phyloP scores from a whole-genome alignment of 2,329 filamentous ascomycete genomes.

The Oidium heveae region DNA sequence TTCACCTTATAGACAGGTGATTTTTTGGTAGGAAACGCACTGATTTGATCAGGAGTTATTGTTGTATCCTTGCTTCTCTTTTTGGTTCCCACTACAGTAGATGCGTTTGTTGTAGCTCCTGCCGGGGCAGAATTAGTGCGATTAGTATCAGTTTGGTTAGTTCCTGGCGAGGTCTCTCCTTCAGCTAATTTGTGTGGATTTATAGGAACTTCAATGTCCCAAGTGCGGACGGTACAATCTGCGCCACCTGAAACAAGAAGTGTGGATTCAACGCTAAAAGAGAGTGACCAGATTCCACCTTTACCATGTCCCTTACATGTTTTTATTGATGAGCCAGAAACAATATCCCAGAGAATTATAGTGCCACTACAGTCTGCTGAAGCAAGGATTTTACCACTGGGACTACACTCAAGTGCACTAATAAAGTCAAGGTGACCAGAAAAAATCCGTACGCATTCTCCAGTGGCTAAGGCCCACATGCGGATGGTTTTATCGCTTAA shows the following conservation, averaged over 20 bases:
- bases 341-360: conserved; percentile 85
- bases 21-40: conserved; percentile 87
- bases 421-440: conserved; percentile 77
- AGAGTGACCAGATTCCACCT: conserved; percentile 78
- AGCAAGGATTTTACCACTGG: conserved; percentile 73
- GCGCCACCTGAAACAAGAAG: conserved; percentile 76
- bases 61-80: conserved; percentile 80
- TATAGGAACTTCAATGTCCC: conserved; percentile 33
- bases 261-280: conserved; percentile 79
- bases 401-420: conserved; percentile 61
- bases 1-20: conserved; percentile 79
- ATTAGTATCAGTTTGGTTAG: conserved; percentile 23
- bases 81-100: conserved; percentile 19
- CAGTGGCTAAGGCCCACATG: conserved; percentile 89
- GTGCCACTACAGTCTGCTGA: conserved; percentile 72
- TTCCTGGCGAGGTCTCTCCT: conserved; percentile 16
- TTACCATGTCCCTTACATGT: conserved; percentile 83
- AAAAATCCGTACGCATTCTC: conserved; percentile 72
- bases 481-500: conserved; percentile 71
- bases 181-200: conserved; percentile 32
- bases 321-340: conserved; percentile 68
- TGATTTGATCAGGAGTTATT: conserved; percentile 81
- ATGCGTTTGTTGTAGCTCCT: neutral
- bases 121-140: conserved; percentile 17
- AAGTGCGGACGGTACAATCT: conserved; percentile 78